Evolutionary conservation across 306 rosid genomes (phyloP).

Genomic region (Urtica urens): DNA sequence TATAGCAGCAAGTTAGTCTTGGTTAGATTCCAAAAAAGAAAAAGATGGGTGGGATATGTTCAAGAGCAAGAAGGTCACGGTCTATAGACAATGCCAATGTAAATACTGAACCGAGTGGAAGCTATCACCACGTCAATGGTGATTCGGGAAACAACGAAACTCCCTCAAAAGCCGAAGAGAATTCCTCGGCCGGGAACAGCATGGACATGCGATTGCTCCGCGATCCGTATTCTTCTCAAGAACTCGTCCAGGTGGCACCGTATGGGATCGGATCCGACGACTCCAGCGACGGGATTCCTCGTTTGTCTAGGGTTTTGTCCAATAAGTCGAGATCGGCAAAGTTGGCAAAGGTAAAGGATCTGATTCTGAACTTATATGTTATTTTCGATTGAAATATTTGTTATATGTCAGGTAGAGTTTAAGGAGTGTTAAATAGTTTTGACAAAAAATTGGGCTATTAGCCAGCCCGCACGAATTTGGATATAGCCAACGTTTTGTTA

Average conservation of each 20-base stretch:
- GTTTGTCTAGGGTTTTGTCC: constrained; percentile 53
- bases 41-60: constrained; percentile 87
- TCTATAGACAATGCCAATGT: constrained; percentile 40
- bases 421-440: too few relatives aligned
- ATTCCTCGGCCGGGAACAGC: constrained; percentile 35
- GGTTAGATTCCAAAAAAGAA: constrained; percentile 12
- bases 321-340: constrained; percentile 61
- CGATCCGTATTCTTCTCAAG: constrained; percentile 51
- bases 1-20: background rate
- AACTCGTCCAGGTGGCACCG: constrained; percentile 32
- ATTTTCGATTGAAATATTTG: too few relatives aligned
- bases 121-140: constrained; percentile 53
- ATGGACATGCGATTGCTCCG: constrained; percentile 42
- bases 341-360: constrained; percentile 74
- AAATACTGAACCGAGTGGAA: constrained; percentile 39
- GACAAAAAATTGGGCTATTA: too few relatives aligned
- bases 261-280: constrained; percentile 44
- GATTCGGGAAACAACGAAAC: constrained; percentile 32
- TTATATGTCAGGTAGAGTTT: too few relatives aligned
- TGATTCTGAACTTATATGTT: constrained; percentile 13
- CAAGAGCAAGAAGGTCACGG: constrained; percentile 58
- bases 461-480: too few relatives aligned
- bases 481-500: too few relatives aligned
- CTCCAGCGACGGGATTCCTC: constrained; percentile 85
- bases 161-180: constrained; percentile 30